phyloP scores from a whole-genome alignment of 352 stramenopile genomes.

The Phytophthora hibernalis region DNA sequence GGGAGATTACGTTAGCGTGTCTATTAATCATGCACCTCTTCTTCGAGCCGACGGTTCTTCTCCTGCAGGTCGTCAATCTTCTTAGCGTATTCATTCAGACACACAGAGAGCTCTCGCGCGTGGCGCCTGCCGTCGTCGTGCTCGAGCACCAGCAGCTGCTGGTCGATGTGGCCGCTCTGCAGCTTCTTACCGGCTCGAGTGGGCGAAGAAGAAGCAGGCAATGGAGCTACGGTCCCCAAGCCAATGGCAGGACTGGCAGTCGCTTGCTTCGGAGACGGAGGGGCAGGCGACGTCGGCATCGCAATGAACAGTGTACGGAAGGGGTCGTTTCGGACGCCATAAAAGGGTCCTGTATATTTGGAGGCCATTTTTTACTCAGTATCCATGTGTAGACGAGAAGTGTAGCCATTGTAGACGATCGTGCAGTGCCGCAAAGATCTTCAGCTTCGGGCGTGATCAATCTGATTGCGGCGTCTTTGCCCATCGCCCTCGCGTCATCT shows the following conservation, averaged over 20 bases:
- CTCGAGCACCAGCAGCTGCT: slow-evolving; percentile 74
- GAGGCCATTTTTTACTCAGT: slow-evolving; percentile 24
- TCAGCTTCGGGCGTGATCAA: too few species aligned
- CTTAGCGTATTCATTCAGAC: slow-evolving; percentile 75
- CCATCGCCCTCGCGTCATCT: slow-evolving; percentile 9
- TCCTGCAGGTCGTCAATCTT: slow-evolving; percentile 80
- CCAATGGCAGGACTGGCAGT: neutral
- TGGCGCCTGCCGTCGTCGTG: slow-evolving; percentile 81
- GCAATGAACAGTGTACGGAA: neutral
- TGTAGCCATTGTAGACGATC: slow-evolving; percentile 29
- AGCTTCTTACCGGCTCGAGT: slow-evolving; percentile 30
- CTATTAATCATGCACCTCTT: slow-evolving; percentile 55
- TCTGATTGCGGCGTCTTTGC: slow-evolving; percentile 6
- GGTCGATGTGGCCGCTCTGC: slow-evolving; percentile 63
- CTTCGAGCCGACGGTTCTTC: slow-evolving; percentile 79
- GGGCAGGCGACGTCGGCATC: slow-evolving; percentile 34
- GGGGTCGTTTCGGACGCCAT: slow-evolving; percentile 20
- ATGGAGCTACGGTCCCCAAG: slow-evolving; percentile 1
- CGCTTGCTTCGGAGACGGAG: slow-evolving; percentile 29
- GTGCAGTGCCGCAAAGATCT: slow-evolving; percentile 19
- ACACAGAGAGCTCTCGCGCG: slow-evolving; percentile 64
- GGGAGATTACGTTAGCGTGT: slow-evolving; percentile 3
- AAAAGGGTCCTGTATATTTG: slow-evolving; percentile 38
- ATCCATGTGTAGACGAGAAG: slow-evolving; percentile 16
- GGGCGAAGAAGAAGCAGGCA: slow-evolving; percentile 21